Base-by-base conservation (phyloP, 805 yeast genomes). In the Metschnikowia cerradonensis region DNA sequence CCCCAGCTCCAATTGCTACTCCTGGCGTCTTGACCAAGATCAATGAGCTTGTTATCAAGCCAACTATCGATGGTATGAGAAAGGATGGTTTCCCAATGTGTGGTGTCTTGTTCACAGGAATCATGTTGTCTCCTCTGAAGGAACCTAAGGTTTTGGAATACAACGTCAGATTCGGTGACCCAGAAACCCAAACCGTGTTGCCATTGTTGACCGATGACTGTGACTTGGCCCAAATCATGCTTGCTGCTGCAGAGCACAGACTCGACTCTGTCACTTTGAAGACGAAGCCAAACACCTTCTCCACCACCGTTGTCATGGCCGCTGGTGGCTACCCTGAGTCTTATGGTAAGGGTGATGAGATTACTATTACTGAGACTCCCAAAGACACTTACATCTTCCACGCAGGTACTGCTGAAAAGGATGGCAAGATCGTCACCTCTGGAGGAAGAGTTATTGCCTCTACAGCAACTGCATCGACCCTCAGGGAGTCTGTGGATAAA, bases 381-480 rank as follows among this genome's bases (percentile, higher is more conserved):
- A 71, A 72, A 38, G 76, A 84, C 60, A 82, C 94, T 2, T 82
- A 75, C 57, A 82, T 95, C 41, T 94, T 94, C 84, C 99, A 94
- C 62, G 98, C 99, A 26, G 99, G 99, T 53, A 94, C 99, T n/a
- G 70, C 77, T 37, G 70, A 69, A 34, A 61, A 64, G 32, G 77
- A 78, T 45, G 87, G 86, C 33, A 73, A 80, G 55, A 69, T 89
- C 38, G 84, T 86, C 43, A 92, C 99, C 19, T 76, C 88, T 40
- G 99, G 99, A 59, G 99, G 99, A 48, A 84, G 99, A 72, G 99
- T 94, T 40, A 88, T 94, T 71, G 97, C 97, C 2, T 81, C 96
- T 10, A 87, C 97, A 50, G 95, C 98, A 8, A 83, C 80, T 52
- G 96, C 95, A 0, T 65, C 79, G 6, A 74, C 90, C 33, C 75